A percentile compares a stretch with the other conserved stretches of the same genome.
phyloP scores from a whole-genome alignment of 2,329 filamentous ascomycete species.

The Chaetomiaceae sp. region DNA sequence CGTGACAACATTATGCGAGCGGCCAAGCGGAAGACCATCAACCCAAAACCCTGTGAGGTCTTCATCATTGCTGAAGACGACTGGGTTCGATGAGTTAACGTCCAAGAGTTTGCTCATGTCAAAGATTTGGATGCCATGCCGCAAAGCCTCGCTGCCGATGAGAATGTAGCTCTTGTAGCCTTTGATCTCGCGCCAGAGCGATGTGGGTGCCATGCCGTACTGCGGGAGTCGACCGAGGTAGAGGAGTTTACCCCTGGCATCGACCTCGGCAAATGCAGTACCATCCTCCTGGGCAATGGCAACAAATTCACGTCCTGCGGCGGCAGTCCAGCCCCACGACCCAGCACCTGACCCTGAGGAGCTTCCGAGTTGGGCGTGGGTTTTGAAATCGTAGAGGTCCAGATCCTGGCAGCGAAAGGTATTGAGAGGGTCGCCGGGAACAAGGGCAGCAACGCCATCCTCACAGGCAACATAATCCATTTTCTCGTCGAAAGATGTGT shows the following conservation, averaged over 20 bases:
- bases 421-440: conserved; percentile 42
- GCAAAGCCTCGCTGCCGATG: conserved; percentile 39
- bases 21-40: conserved; percentile 32
- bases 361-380: conserved; percentile 49
- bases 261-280: conserved; percentile 46
- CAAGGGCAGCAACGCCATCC: conserved; percentile 40
- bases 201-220: conserved; percentile 32
- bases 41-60: conserved; percentile 36
- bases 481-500: conserved; percentile 13
- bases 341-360: conserved; percentile 33
- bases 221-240: conserved; percentile 44
- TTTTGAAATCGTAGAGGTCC: conserved; percentile 52
- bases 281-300: conserved; percentile 46
- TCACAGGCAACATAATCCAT: conserved; percentile 32
- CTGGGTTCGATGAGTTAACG: conserved; percentile 38
- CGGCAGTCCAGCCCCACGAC: conserved; percentile 45
- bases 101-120: conserved; percentile 52
- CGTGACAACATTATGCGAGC: conserved; percentile 49
- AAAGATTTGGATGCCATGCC: conserved; percentile 59
- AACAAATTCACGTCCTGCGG: conserved; percentile 45
- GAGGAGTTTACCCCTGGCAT: conserved; percentile 38
- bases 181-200: conserved; percentile 39
- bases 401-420: conserved; percentile 42
- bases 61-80: conserved; percentile 30
- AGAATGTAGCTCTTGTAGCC: conserved; percentile 39